Evolutionary conservation across 2,329 filamentous ascomycete genomes (phyloP).

Genomic region (Fusarium subglutinans): DNA sequence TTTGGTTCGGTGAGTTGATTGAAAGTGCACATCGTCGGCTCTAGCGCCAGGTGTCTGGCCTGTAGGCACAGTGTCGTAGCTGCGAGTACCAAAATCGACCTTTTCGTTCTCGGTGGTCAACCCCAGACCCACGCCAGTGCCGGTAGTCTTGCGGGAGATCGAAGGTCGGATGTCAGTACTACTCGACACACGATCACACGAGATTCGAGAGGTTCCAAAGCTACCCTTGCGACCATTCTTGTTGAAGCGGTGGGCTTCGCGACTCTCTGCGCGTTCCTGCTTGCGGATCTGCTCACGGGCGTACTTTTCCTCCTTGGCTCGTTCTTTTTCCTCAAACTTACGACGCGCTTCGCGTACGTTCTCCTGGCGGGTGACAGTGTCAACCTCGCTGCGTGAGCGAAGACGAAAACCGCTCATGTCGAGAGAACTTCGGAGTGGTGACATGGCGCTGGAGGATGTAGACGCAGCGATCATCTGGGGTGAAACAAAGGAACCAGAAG

Average conservation of each 20-base stretch:
- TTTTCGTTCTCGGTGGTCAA: slow-evolving; percentile 51
- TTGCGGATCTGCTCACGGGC: slow-evolving; percentile 67
- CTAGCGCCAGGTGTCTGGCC: slow-evolving; percentile 40
- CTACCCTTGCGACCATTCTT: slow-evolving; percentile 55
- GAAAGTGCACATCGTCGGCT: slow-evolving; percentile 57
- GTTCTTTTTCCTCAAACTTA: slow-evolving; percentile 70
- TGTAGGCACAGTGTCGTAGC: slow-evolving; percentile 56
- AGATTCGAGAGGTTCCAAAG: slow-evolving; percentile 45
- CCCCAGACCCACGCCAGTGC: slow-evolving; percentile 28
- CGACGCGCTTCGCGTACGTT: slow-evolving; percentile 69
- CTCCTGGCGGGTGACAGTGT: slow-evolving; percentile 63
- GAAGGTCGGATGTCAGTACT: slow-evolving; percentile 44
- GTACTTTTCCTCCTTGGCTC: slow-evolving; percentile 69
- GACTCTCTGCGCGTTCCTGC: slow-evolving; percentile 66
- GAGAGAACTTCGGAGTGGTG: slow-evolving; percentile 67
- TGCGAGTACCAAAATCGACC: slow-evolving; percentile 54
- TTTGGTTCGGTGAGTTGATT: slow-evolving; percentile 54
- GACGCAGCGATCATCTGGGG: slow-evolving; percentile 38
- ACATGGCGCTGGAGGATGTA: slow-evolving; percentile 52
- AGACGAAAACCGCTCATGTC: slow-evolving; percentile 67
- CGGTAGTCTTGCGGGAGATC: slow-evolving; percentile 43
- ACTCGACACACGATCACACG: slow-evolving; percentile 47
- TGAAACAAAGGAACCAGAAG: slow-evolving; percentile 40
- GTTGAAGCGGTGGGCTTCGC: slow-evolving; percentile 63
- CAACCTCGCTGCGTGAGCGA: slow-evolving; percentile 68